Conservation (phyloP, 805 yeast species). For the Wickerhamomyces queroliae region DNA sequence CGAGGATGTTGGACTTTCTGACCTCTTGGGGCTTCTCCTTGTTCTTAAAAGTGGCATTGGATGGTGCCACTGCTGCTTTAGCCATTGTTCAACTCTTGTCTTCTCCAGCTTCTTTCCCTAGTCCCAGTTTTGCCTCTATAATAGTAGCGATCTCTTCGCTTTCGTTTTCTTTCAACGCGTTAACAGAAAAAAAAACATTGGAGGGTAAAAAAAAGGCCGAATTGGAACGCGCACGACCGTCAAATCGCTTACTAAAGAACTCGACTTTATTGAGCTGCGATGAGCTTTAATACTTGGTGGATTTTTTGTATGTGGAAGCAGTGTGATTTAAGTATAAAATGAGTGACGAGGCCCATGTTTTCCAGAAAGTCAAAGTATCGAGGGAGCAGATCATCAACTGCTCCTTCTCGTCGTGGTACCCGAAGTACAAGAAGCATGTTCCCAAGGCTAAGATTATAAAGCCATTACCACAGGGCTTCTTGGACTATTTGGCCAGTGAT, state of each 20-base stretch:
- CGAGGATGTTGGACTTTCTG: constrained; percentile 92
- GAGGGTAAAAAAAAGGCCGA: too few species aligned
- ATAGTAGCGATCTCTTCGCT: neutral
- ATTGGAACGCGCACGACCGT: too few species aligned
- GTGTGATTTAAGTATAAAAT: constrained; percentile 3
- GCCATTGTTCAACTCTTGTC: too few species aligned
- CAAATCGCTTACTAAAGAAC: too few species aligned
- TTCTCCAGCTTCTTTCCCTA: too few species aligned
- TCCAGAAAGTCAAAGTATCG: constrained; percentile 22
- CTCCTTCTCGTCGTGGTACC: constrained; percentile 56
- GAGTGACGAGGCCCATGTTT: constrained; percentile 12
- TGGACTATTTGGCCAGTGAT: constrained; percentile 58
- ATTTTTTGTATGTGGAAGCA: neutral
- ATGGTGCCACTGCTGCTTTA: constrained; percentile 30
- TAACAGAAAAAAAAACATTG: neutral
- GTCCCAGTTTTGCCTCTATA: constrained; percentile 1
- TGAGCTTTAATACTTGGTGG: neutral
- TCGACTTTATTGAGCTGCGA: too few species aligned
- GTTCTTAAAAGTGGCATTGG: constrained; percentile 86
- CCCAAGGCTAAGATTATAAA: constrained; percentile 49
- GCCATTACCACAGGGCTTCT: constrained; percentile 52
- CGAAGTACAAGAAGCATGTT: constrained; percentile 37
- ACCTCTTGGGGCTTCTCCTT: constrained; percentile 98
- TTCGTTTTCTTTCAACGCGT: neutral
- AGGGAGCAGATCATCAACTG: constrained; percentile 43